A percentile compares a stretch with the other conserved stretches of the same genome.
These are phyloP conservation scores for Monosporozyma yasuniensis DNA, from an alignment of 805 yeast genomes.

Conservation along the genomic window DNA sequence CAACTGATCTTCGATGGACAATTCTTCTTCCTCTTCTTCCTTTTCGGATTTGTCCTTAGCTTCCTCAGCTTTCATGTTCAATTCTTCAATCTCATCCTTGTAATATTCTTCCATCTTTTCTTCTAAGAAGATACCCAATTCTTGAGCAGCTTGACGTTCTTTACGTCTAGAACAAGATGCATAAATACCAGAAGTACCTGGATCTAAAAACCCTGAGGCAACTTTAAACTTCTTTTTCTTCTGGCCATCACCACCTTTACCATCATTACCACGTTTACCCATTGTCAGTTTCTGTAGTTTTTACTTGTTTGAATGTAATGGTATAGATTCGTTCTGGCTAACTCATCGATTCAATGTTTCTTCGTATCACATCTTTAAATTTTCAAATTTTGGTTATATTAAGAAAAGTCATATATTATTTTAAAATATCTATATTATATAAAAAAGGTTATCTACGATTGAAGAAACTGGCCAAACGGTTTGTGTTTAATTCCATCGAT, in stretches of 20 bases:
- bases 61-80: constrained; percentile 11
- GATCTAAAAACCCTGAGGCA: constrained; percentile 45
- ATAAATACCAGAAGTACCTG: constrained; percentile 78
- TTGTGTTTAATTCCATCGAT: not conserved
- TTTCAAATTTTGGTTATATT: not conserved
- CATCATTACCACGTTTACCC: constrained; percentile 3
- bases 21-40: constrained; percentile 33
- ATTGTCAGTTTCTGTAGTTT: not conserved
- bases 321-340: not conserved
- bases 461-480: constrained; percentile 5
- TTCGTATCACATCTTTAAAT: not conserved
- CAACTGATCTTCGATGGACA: constrained; percentile 70
- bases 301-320: not conserved
- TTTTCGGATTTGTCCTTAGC: constrained; percentile 17
- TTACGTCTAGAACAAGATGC: constrained; percentile 81
- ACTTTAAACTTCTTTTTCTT: constrained; percentile 24
- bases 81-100: constrained; percentile 29
- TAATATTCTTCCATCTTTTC: constrained; percentile 44
- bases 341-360: not conserved
- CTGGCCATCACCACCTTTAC: constrained; percentile 2
- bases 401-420: not conserved
- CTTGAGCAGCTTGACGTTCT: constrained; percentile 71
- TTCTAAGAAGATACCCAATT: constrained; percentile 49
- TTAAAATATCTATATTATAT: not conserved
- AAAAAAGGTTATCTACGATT: constrained; percentile 1